phyloP scores from a whole-genome alignment of 192 early-diverging fungal species.

The Backusella mclennaniae region DNA sequence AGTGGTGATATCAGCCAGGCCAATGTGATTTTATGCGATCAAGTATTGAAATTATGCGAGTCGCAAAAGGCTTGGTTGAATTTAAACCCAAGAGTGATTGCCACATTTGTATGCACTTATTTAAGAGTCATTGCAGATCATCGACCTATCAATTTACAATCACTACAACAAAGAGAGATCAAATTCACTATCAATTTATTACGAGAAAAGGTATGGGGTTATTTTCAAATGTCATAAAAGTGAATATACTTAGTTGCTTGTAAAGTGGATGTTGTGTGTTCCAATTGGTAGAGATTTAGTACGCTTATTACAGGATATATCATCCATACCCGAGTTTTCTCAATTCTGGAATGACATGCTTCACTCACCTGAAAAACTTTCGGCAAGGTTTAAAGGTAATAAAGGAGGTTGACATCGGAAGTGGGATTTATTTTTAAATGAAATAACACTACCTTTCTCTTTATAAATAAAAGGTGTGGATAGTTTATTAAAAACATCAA shows the following conservation, averaged over 20 bases:
- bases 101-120: conserved; percentile 43
- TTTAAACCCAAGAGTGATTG: conserved; percentile 34
- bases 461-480: conserved; percentile 38
- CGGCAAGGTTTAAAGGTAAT: conserved; percentile 51
- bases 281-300: conserved; percentile 67
- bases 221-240: no score
- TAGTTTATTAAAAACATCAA: conserved; percentile 56
- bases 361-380: conserved; percentile 47
- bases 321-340: conserved; percentile 49
- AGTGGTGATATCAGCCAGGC: conserved; percentile 53
- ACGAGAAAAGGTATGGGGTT: conserved; percentile 50
- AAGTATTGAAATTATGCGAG: conserved; percentile 48
- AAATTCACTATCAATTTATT: conserved; percentile 48
- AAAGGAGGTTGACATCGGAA: neutral
- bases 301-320: conserved; percentile 61
- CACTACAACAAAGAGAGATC: conserved; percentile 52
- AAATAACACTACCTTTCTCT: neutral
- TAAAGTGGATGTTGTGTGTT: conserved; percentile 48
- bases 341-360: conserved; percentile 60
- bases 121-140: conserved; percentile 59
- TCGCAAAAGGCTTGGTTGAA: conserved; percentile 38
- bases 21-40: conserved; percentile 49
- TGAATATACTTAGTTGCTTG: neutral
- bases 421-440: no score
- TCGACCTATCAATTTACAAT: conserved; percentile 15